A percentile compares a stretch with the other conserved stretches of the same genome.
Evolutionary conservation across 116 monocot species (phyloP).

Genomic region (Dioscorea cayenensis): DNA sequence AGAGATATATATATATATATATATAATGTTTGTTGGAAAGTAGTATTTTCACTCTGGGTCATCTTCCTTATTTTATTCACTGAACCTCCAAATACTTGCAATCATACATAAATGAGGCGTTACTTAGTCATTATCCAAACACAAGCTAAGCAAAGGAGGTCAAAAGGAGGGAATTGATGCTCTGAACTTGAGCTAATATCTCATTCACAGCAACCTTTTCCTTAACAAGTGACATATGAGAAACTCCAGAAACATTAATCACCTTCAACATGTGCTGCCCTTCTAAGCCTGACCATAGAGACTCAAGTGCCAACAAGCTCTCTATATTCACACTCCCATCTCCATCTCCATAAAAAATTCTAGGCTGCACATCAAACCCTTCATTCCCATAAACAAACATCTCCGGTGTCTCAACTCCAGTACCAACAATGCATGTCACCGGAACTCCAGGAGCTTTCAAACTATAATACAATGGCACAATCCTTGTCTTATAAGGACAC

Average conservation of each 20-base stretch:
- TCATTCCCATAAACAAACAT: slow-evolving; percentile 38
- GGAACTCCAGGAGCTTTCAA: slow-evolving; percentile 48
- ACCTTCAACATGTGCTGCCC: slow-evolving; percentile 30
- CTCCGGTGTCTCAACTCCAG: slow-evolving; percentile 65
- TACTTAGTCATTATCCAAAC: no score
- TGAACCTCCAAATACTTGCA: no score
- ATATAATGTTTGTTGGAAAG: no score
- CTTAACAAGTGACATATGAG: slow-evolving; percentile 49
- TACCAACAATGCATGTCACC: slow-evolving; percentile 61
- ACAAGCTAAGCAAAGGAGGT: not conserved
- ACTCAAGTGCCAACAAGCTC: slow-evolving; percentile 61
- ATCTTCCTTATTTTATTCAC: no score
- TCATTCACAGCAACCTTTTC: slow-evolving; percentile 32
- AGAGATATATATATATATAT: no score
- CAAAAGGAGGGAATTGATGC: slow-evolving; percentile 18
- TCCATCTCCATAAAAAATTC: slow-evolving; percentile 76
- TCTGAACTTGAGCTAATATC: slow-evolving; percentile 28
- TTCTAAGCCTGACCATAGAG: slow-evolving; percentile 30
- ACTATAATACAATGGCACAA: slow-evolving; percentile 38
- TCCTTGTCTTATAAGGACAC: slow-evolving; percentile 34
- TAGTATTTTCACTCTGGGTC: no score
- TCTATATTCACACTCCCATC: slow-evolving; percentile 76
- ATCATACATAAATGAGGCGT: no score
- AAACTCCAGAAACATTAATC: slow-evolving; percentile 30
- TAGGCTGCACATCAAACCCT: slow-evolving; percentile 70